Percentiles rank a stretch among this genome's conserved stretches.
These are phyloP conservation scores for Diplocarpon rosae DNA, from an alignment of 2,329 filamentous ascomycete genomes.

Conservation along the genomic window DNA sequence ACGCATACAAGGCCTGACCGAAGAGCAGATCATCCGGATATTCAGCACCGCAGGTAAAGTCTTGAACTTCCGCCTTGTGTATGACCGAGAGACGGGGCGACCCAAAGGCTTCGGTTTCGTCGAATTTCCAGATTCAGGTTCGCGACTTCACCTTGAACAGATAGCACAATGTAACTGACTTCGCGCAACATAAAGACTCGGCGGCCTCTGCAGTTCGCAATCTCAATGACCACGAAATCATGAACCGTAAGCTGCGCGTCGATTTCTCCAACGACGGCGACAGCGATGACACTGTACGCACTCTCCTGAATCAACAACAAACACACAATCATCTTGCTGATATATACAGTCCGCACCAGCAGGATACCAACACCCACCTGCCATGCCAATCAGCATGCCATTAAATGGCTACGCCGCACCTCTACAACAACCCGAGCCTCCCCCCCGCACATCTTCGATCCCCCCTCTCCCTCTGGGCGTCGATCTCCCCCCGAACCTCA, in stretches of 20 bases:
- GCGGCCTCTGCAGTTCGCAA: conserved; percentile 92
- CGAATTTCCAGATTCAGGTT: conserved; percentile 86
- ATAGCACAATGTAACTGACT: conserved; percentile 5
- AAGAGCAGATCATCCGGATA: conserved; percentile 91
- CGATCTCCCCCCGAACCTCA: conserved; percentile 73
- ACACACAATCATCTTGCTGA: conserved; percentile 4
- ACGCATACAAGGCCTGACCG: conserved; percentile 63
- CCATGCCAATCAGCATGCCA: conserved; percentile 11
- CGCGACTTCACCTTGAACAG: conserved; percentile 1
- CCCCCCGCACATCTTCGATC: conserved; percentile 40
- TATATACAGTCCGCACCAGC: conserved; percentile 22
- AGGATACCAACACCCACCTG: conserved; percentile 26
- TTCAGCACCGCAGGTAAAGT: conserved; percentile 86
- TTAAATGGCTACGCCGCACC: conserved; percentile 14
- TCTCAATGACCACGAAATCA: conserved; percentile 88
- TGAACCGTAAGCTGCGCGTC: conserved; percentile 86
- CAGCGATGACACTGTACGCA: conserved; percentile 40
- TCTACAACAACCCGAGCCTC: conserved; percentile 21
- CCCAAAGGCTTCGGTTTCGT: conserved; percentile 96
- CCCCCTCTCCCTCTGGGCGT: conserved; percentile 76
- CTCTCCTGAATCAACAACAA: neutral
- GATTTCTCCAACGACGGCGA: conserved; percentile 88
- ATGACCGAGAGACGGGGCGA: conserved; percentile 87
- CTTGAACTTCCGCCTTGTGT: conserved; percentile 83
- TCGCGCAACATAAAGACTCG: conserved; percentile 43